Evolutionary conservation across 2,329 filamentous ascomycete genomes (phyloP), one percentile per base, ranked within the genome.

Genomic region (Apiospora malaysiana): DNA sequence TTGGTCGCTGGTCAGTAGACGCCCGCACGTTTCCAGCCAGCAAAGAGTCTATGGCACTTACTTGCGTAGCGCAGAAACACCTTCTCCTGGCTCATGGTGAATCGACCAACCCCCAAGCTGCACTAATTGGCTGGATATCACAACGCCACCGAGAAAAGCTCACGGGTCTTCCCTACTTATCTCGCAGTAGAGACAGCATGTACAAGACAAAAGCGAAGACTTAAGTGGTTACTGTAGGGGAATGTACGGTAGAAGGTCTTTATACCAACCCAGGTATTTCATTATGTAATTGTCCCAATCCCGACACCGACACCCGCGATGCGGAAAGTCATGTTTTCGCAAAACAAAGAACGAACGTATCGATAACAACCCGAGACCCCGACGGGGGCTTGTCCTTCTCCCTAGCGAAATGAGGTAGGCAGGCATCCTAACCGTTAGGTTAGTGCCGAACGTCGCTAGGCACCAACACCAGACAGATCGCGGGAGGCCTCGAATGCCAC

Each of bases 21-120:
- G n/a, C 65, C 40, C 18, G 12, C 32, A 32, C 32, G 32, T 9
- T 9, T 18, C 42, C 14, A 46, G n/a, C n/a, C 9, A 67, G 40
- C 27, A 42, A 25, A 37, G 25, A 25, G 42, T 21, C 6, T 25
- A 8, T 45, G 16, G 6, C 6, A 25, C 65, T 45, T 27, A 67
- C 65, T 67, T 25, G 65, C 65, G 43, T 67, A 46, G 56, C 56
- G 56, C 32, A 63, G 32, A 9, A 63, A 63, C 27, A n/a, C 7
- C 4, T 40, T 63, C 27, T 63, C 27, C 8, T 12, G 56, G 40
- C 56, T 63, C 56, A 63, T 63, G 56, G 4, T 40, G n/a, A 32
- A 12, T 32, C 8, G 37, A n/a, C 21, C 12, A 40, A 47, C n/a
- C 2, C 6, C 8, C 21, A 32, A 21, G 9, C 21, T n/a, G 51